These are phyloP conservation scores for Pyrenula massariospora DNA, from an alignment of 495 filamentous ascomycete species.

Conservation along the genomic window DNA sequence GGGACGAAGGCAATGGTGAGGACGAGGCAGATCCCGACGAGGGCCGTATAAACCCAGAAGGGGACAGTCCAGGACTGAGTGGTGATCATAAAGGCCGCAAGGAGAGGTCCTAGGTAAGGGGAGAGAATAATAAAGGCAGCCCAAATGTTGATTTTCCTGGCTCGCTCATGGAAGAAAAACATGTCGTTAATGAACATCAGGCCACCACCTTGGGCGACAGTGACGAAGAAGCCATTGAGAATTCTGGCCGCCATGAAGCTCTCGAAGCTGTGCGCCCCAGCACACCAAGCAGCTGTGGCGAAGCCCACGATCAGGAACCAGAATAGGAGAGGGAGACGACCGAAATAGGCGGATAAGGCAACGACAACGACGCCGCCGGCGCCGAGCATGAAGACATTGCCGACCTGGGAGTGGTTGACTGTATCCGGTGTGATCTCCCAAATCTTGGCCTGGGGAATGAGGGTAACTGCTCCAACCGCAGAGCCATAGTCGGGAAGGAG, in stretches of 20 bases:
- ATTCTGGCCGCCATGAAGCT: constrained; percentile 48
- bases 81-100: constrained; percentile 45
- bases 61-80: constrained; percentile 37
- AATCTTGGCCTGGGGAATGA: constrained; percentile 36
- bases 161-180: not conserved
- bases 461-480: constrained; percentile 39
- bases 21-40: constrained; percentile 32
- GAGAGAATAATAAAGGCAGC: constrained; percentile 37
- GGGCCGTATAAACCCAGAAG: constrained; percentile 42
- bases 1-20: constrained; percentile 39
- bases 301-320: constrained; percentile 37
- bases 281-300: constrained; percentile 40
- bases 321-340: constrained; percentile 50
- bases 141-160: constrained; percentile 53
- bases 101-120: constrained; percentile 48
- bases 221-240: constrained; percentile 51
- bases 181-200: constrained; percentile 42
- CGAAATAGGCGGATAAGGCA: constrained; percentile 43
- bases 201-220: constrained; percentile 41
- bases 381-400: constrained; percentile 48
- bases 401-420: constrained; percentile 44
- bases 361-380: constrained; percentile 45
- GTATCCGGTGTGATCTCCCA: constrained; percentile 33
- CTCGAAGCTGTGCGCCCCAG: constrained; percentile 36
- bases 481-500: constrained; percentile 48